A percentile compares a stretch with the other conserved stretches of the same genome.
phyloP scores from a whole-genome alignment of 257 asterid genomes.

The Solanum pinnatisectum region DNA sequence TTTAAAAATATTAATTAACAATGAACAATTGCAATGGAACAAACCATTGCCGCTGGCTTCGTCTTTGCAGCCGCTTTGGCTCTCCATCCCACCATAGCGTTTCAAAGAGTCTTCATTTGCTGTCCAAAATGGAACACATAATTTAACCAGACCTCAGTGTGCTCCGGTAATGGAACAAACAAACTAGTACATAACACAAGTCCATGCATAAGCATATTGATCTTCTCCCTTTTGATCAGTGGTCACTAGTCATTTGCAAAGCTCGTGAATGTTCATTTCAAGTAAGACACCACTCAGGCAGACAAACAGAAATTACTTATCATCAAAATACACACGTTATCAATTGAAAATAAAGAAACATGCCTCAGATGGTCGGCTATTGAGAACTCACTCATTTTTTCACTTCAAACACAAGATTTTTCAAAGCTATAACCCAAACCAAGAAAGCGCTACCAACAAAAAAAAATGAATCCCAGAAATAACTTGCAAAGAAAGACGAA shows the following conservation, averaged over 20 bases:
- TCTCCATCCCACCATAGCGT: conserved; percentile 4
- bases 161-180: not conserved
- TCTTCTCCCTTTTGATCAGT: not conserved
- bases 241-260: not conserved
- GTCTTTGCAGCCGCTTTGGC: conserved; percentile 1
- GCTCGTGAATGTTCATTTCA: not conserved
- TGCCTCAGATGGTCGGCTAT: not conserved
- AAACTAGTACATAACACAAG: not conserved
- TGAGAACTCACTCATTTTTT: not conserved
- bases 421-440: not conserved
- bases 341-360: not conserved
- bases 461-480: not conserved
- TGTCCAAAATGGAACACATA: conserved; percentile 2
- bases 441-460: not conserved
- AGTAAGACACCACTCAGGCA: not conserved
- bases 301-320: not conserved
- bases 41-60: conserved; percentile 41
- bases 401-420: not conserved
- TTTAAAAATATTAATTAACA: not conserved
- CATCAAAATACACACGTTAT: not conserved
- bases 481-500: not conserved
- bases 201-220: not conserved
- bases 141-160: not conserved
- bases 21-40: conserved; percentile 8
- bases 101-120: conserved; percentile 28